Evolutionary conservation across 2,329 filamentous ascomycete species (phyloP), one percentile per base, ranked within the genome.

Genomic region (Rachicladosporium sp.): DNA sequence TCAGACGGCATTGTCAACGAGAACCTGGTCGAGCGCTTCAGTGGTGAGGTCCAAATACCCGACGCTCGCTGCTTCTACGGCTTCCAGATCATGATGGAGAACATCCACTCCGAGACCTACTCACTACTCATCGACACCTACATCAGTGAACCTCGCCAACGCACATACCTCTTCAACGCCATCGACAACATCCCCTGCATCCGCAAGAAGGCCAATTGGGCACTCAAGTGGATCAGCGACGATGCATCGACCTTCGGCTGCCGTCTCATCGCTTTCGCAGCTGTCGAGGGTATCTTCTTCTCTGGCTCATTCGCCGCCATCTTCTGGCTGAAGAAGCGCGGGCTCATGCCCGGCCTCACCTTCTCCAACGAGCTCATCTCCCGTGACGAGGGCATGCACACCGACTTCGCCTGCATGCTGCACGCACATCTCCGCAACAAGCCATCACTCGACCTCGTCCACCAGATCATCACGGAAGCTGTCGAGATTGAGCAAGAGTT

Each of bases 71-170:
- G 91, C 79, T 98, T 98, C 76, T 98, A 98, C 66, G 91, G 91
- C 49, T 98, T 98, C 77, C 91, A 98, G 72, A 96, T 96, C 71
- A 98, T 98, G 91, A 96, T 98, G 85, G 91, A 98, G 75, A 98
- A 98, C 71, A 94, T 98, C 58, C 91, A 98, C 76, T 95, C 91
- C 10, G 91, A 98, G 72, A 98, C 91, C 40, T 98, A 98, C 76
- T 96, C 89, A 12, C 80, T 98, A 29, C 80, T 98, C 61, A 98
- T 98, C 62, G 91, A 98, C 65, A 95, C 89, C 47, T 98, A 98
- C 67, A 93, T 98, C 70, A 95, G 93, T 74, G 91, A 98, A 71
- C 83, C 85, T 47, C 82, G 83, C 61, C 89, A 98, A 71, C 80
- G 86, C 53, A 82, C 76, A 46, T 88, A 96, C 63, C 81, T 98